Conservation (phyloP, 2,329 filamentous ascomycete species). For the Botrytis pseudocinerea region DNA sequence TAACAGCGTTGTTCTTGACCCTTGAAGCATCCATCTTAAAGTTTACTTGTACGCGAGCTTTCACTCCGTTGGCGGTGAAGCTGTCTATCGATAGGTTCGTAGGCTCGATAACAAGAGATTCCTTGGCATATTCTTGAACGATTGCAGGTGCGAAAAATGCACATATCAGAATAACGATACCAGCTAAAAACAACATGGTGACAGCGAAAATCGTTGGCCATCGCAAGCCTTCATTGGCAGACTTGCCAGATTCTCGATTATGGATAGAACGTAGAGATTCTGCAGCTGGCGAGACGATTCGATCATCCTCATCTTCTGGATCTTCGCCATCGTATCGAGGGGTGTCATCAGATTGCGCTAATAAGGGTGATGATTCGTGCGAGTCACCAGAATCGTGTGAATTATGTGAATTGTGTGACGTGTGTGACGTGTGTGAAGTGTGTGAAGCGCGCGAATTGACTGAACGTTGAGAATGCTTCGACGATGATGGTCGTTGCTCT, state of each 20-base stretch:
- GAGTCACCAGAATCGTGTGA: not conserved
- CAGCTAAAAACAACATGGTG: constrained; percentile 59
- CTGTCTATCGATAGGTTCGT: constrained; percentile 82
- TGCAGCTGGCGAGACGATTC: constrained; percentile 40
- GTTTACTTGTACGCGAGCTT: constrained; percentile 76
- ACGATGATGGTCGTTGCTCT: constrained; percentile 22
- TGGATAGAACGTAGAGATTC: constrained; percentile 42
- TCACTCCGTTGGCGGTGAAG: constrained; percentile 76
- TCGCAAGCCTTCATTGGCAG: constrained; percentile 48
- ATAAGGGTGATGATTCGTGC: constrained; percentile 42
- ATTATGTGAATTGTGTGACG: not conserved
- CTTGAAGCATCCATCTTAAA: constrained; percentile 77
- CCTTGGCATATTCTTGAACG: constrained; percentile 81
- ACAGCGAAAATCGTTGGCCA: constrained; percentile 83
- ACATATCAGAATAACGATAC: constrained; percentile 70
- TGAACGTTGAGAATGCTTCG: constrained; percentile 20
- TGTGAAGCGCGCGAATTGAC: not conserved
- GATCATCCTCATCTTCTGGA: constrained; percentile 28
- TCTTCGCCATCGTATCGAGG: constrained; percentile 40
- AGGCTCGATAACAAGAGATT: constrained; percentile 79
- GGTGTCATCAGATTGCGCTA: constrained; percentile 37
- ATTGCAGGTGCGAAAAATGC: constrained; percentile 80
- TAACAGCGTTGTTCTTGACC: constrained; percentile 69
- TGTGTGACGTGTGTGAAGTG: not conserved
- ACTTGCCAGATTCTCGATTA: constrained; percentile 36